A percentile compares a stretch with the other conserved stretches of the same genome.
Conservation (phyloP, 129 eudicot genomes). For the Centella asiatica region DNA sequence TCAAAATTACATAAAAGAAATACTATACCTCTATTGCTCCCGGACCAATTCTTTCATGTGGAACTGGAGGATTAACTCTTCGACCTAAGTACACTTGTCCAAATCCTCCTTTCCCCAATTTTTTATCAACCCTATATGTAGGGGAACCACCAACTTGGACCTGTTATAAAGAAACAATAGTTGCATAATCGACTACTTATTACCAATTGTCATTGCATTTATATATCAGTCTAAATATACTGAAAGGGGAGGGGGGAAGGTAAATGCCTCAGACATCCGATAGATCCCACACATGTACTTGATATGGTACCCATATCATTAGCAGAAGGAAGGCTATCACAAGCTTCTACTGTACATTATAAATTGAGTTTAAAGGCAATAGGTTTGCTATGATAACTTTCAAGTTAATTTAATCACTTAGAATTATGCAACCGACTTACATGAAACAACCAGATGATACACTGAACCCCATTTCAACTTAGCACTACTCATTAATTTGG, state of each 20-base stretch:
- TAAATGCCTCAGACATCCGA: background rate
- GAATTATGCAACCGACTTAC: too few species aligned
- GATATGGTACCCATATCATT: too few species aligned
- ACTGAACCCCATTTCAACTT: background rate
- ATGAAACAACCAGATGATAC: too few species aligned
- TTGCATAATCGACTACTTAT: background rate
- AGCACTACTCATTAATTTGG: background rate
- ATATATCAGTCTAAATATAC: background rate
- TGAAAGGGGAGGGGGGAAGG: background rate
- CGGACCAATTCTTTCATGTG: constrained; percentile 61
- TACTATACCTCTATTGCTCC: constrained; percentile 69
- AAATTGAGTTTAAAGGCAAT: too few species aligned
- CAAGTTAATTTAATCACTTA: too few species aligned
- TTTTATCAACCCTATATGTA: constrained; percentile 51
- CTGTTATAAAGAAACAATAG: constrained; percentile 30
- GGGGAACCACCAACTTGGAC: constrained; percentile 82
- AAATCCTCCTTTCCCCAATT: constrained; percentile 87
- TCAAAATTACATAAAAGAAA: background rate
- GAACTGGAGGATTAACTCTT: constrained; percentile 45
- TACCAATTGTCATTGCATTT: background rate
- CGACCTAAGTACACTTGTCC: constrained; percentile 94
- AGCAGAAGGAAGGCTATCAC: too few species aligned
- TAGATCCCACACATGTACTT: too few species aligned
- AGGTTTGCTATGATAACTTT: too few species aligned
- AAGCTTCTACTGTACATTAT: too few species aligned